These are phyloP conservation scores for Vanilla planifolia DNA, from an alignment of 106 monocot genomes.

Conservation along the genomic window DNA sequence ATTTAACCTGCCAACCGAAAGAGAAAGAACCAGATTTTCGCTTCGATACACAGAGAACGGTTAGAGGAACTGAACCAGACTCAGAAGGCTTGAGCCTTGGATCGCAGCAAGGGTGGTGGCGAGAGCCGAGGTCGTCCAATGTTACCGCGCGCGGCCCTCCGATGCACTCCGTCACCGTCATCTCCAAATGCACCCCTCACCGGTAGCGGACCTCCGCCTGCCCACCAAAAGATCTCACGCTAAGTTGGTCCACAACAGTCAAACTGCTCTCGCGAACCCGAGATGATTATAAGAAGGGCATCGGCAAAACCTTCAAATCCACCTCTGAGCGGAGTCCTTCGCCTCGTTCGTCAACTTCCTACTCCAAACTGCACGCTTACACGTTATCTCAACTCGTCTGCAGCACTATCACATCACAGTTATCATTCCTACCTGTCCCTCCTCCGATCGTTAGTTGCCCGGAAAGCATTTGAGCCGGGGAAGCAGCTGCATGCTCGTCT, in stretches of 20 bases:
- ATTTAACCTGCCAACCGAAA: too few relatives aligned
- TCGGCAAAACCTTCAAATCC: neutral
- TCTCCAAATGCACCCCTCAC: constrained; percentile 20
- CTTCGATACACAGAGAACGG: too few relatives aligned
- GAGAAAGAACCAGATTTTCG: too few relatives aligned
- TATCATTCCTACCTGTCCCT: constrained; percentile 27
- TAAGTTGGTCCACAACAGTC: too few relatives aligned
- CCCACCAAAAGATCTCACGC: too few relatives aligned
- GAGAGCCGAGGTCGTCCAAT: constrained; percentile 18
- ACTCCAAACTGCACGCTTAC: neutral
- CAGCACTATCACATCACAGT: neutral
- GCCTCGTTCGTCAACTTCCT: neutral
- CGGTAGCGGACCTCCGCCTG: constrained; percentile 22
- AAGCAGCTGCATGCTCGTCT: constrained; percentile 67
- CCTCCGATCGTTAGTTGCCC: constrained; percentile 33
- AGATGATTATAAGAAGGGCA: neutral
- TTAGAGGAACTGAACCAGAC: too few relatives aligned
- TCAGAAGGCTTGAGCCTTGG: constrained; percentile 63
- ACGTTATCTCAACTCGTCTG: neutral
- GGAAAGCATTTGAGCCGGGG: constrained; percentile 31
- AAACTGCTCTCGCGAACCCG: too few relatives aligned
- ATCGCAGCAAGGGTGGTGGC: constrained; percentile 51
- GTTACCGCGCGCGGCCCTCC: constrained; percentile 19
- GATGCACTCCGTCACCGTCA: constrained; percentile 23
- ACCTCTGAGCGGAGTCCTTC: neutral